Conservation (phyloP, 192 early-diverging fungal species). For the Linderina pennispora region DNA sequence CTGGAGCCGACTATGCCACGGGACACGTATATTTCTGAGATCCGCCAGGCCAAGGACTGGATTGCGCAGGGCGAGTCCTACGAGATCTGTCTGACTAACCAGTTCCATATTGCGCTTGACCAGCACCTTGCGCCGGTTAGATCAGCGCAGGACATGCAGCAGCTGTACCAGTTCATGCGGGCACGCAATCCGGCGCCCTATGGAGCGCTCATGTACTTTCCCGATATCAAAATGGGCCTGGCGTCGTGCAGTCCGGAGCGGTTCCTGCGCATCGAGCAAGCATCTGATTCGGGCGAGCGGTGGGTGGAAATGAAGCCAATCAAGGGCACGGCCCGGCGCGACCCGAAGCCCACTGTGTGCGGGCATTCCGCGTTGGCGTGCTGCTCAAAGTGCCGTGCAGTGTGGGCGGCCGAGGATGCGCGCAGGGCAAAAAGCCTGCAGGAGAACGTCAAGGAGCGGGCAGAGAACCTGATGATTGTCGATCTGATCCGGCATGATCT, state of each 20-base stretch:
- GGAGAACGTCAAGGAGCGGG: conserved; percentile 79
- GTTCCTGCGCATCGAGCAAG: conserved; percentile 53
- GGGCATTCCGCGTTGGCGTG: too few species aligned
- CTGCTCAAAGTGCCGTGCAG: neutral
- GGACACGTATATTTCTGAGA: conserved; percentile 47
- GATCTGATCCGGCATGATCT: conserved; percentile 95
- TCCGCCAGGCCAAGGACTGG: conserved; percentile 46
- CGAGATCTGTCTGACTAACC: conserved; percentile 89
- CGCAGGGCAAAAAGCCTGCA: conserved; percentile 38
- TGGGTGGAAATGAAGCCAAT: conserved; percentile 91
- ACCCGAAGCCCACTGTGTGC: conserved; percentile 1
- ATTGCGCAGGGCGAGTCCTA: conserved; percentile 91
- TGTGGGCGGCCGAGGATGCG: conserved; percentile 15
- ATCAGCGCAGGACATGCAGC: conserved; percentile 12
- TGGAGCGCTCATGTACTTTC: conserved; percentile 63
- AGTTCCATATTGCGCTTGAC: conserved; percentile 46
- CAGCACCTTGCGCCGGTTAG: neutral
- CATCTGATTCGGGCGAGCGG: conserved; percentile 5
- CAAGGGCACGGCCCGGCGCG: conserved; percentile 67
- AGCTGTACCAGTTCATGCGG: conserved; percentile 63
- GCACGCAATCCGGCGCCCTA: conserved; percentile 82
- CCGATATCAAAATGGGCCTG: conserved; percentile 29
- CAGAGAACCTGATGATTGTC: conserved; percentile 98
- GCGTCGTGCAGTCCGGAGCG: conserved; percentile 75
- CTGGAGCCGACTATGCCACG: conserved; percentile 12